These are phyloP conservation scores for Backusella sp. DNA, from an alignment of 192 early-diverging fungal genomes.

Conservation along the genomic window DNA sequence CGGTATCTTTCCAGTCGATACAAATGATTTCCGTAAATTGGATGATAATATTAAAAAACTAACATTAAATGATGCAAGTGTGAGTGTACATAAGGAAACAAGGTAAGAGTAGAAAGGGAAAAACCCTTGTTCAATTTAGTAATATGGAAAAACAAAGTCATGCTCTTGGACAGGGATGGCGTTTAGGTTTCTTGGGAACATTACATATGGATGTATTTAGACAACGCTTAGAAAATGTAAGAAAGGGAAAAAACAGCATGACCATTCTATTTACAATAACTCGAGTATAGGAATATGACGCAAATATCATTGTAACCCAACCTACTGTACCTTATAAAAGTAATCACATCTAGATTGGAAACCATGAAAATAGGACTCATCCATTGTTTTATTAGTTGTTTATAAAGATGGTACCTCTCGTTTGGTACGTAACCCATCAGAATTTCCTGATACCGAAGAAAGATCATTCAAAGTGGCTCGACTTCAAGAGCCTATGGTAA, in stretches of 20 bases:
- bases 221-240: conserved; percentile 82
- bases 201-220: conserved; percentile 98
- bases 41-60: conserved; percentile 91
- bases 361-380: too few species aligned
- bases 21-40: conserved; percentile 83
- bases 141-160: conserved; percentile 32
- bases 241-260: not conserved
- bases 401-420: conserved; percentile 42
- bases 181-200: conserved; percentile 93
- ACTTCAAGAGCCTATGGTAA: conserved; percentile 91
- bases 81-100: conserved; percentile 83
- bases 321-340: conserved; percentile 89
- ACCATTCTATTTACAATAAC: not conserved
- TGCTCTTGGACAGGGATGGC: conserved; percentile 94
- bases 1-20: conserved; percentile 90
- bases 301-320: conserved; percentile 86
- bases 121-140: not conserved
- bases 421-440: conserved; percentile 79
- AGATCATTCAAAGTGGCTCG: conserved; percentile 59
- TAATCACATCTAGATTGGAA: conserved; percentile 16
- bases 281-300: conserved; percentile 76
- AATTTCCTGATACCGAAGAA: conserved; percentile 83
- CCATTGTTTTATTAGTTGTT: conserved; percentile 42
- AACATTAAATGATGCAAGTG: conserved; percentile 94
- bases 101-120: conserved; percentile 23